These are phyloP conservation scores for Kwoniella mangroviensis DNA, from an alignment of 768 basidiomycete species.

Conservation along the genomic window DNA sequence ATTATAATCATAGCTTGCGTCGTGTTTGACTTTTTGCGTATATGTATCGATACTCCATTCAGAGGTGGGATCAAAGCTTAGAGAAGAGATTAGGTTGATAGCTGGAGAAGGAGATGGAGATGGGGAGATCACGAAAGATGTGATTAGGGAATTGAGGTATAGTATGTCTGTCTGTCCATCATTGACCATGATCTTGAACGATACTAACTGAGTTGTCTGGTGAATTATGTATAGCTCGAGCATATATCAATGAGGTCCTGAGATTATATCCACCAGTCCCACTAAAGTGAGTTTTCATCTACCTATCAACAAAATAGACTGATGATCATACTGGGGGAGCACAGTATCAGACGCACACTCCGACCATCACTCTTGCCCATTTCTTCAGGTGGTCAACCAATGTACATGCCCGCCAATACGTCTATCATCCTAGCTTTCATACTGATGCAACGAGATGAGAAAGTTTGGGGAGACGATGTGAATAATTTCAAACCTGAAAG, in stretches of 20 bases:
- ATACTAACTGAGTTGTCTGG: no score
- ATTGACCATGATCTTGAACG: no score
- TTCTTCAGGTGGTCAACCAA: slow-evolving; percentile 28
- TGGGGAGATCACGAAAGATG: slow-evolving; percentile 64
- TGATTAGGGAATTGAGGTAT: slow-evolving; percentile 69
- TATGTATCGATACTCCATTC: slow-evolving; percentile 74
- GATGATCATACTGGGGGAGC: not conserved
- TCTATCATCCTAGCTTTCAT: slow-evolving; percentile 67
- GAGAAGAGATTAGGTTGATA: slow-evolving; percentile 67
- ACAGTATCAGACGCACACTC: slow-evolving; percentile 50
- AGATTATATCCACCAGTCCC: slow-evolving; percentile 80
- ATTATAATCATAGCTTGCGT: slow-evolving; percentile 64
- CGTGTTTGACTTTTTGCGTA: slow-evolving; percentile 69
- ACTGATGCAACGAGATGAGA: slow-evolving; percentile 69
- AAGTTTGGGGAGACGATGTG: slow-evolving; percentile 75
- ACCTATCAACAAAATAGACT: not conserved
- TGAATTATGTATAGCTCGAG: slow-evolving; percentile 22
- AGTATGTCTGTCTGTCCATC: slow-evolving; percentile 57
- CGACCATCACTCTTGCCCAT: slow-evolving; percentile 43
- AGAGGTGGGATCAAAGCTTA: slow-evolving; percentile 63
- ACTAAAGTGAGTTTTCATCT: slow-evolving; percentile 61
- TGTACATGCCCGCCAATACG: slow-evolving; percentile 52
- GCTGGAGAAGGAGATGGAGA: slow-evolving; percentile 60
- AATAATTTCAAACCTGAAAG: slow-evolving; percentile 78
- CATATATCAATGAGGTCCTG: slow-evolving; percentile 77